Evolutionary conservation across 140 eudicot species (phyloP), one percentile per base, ranked within the genome.

Genomic region (Flaveria floridana): DNA sequence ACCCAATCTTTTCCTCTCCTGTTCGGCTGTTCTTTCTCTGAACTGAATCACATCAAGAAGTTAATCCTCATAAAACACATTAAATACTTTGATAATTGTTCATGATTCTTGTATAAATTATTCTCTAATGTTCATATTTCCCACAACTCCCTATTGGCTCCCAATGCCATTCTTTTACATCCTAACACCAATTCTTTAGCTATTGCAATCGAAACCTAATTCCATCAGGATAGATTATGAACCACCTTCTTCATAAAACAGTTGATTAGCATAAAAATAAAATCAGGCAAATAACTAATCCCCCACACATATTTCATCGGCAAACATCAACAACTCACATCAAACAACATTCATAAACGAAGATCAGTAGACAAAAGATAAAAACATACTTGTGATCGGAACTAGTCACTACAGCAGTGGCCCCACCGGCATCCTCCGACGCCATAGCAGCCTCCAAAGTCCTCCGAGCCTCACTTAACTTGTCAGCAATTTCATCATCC

Each of bases 401-500:
- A 4, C 48, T 57, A 5, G 72, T n/a, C 8, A 78, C 63, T 1
- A 47, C 12, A 0, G 82, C 76, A 7, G 68, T 37, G 30, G 28
- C 79, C 0, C 89, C 88, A 55, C 76, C 94, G 0, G 69, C 81
- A 19, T 72, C 82, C 58, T 88, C 88, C 0, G 86, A 67, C 3
- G 85, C 90, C 64, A 79, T 80, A 26, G 86, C 86, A 7, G 85
- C 91, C 80, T 90, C 96, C 37, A 94, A 82, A 4, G 84, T 80
- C 26, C 46, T 42, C 25, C 92, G 81, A 42, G 88, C 94, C 76
- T 90, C 95, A 21, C 74, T 84, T 4, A 91, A 42, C 82, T 83
- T 90, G 13, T 79, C 87, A 1, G 85, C 84, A 66, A 94, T 80
- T 77, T 94, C 97, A 2, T 81, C 80, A 23, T 94, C 97, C 0